These are phyloP conservation scores for Beauveria sp. DNA, from an alignment of 2,329 filamentous ascomycete genomes.

Conservation along the genomic window DNA sequence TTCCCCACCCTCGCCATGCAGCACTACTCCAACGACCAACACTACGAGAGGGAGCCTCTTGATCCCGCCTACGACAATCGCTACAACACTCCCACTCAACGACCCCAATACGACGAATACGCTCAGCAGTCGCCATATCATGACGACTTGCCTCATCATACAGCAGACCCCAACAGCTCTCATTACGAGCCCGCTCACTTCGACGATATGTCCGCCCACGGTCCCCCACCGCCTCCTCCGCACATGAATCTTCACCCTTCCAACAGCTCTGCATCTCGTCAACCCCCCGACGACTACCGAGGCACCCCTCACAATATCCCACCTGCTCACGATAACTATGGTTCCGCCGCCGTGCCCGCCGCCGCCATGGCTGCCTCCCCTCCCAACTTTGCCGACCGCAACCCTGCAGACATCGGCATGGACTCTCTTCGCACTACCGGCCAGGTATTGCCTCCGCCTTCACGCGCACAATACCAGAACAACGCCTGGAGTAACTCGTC, in stretches of 20 bases:
- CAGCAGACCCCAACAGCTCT: neutral
- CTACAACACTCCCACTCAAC: constrained; percentile 9
- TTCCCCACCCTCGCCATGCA: constrained; percentile 20
- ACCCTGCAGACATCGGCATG: constrained; percentile 52
- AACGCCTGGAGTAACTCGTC: neutral
- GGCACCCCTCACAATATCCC: constrained; percentile 36
- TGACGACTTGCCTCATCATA: constrained; percentile 17
- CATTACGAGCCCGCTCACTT: constrained; percentile 7
- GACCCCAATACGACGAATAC: constrained; percentile 1
- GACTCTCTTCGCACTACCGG: constrained; percentile 46
- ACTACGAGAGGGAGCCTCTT: constrained; percentile 30
- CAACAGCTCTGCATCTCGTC: constrained; percentile 15
- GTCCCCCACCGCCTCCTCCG: constrained; percentile 13
- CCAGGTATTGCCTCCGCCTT: constrained; percentile 31
- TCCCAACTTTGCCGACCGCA: constrained; percentile 55
- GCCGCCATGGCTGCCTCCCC: constrained; percentile 61
- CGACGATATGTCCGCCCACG: neutral
- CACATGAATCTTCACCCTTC: constrained; percentile 19
- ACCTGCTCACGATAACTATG: constrained; percentile 61
- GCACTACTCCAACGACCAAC: constrained; percentile 23
- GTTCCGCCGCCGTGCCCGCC: constrained; percentile 43
- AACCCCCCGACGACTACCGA: constrained; percentile 16
- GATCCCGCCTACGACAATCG: constrained; percentile 17
- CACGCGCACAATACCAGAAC: constrained; percentile 21
- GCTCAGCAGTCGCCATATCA: constrained; percentile 19